Evolutionary conservation across 2,329 filamentous ascomycete genomes (phyloP), one percentile per base, ranked within the genome.

Genomic region (Cryphonectria nitschkei): DNA sequence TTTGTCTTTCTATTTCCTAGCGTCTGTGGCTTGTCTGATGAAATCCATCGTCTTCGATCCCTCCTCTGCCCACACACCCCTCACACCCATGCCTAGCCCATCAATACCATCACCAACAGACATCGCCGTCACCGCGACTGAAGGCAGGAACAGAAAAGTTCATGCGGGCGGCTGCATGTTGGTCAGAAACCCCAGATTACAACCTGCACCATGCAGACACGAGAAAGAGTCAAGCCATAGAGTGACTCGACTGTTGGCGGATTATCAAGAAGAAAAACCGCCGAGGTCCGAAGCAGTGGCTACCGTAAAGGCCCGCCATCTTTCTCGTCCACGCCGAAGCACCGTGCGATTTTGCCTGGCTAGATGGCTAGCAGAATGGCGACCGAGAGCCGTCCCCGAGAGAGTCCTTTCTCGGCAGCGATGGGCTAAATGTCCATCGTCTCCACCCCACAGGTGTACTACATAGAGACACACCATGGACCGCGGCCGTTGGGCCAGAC

Each of bases 91-190:
- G 9, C 52, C 52, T 29, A 29, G 11, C 52, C 52, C 52, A 56
- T 11, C 52, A 56, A 4, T n/a, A 56, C 52, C n/a, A 29, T 29
- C 52, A 56, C n/a, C 52, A 56, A 56, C 26, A 13, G 26, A 26
- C 52, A 16, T 32, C 54, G 34, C 16, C 26, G 54, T 32, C 54
- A 19, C 29, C 54, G 54, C 54, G 54, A 16, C 54, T 32, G 34
- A 34, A 22, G 26, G 58, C 34, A n/a, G 58, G 58, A 37, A 19
- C 58, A 61, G 16, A 39, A 22, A 22, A n/a, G 16, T n/a, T 39
- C 58, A 61, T 39, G 58, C 58, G 58, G 58, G 58, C n/a, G 58
- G 58, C 58, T 39, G 58, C 58, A 61, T 61, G 14, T 32, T 61
- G 58, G 58, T 39, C 34, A 61, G 58, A 22, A 34, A 39, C 58